Base-by-base conservation (phyloP, 2,329 filamentous ascomycete species). In the Scedosporium apiospermum region DNA sequence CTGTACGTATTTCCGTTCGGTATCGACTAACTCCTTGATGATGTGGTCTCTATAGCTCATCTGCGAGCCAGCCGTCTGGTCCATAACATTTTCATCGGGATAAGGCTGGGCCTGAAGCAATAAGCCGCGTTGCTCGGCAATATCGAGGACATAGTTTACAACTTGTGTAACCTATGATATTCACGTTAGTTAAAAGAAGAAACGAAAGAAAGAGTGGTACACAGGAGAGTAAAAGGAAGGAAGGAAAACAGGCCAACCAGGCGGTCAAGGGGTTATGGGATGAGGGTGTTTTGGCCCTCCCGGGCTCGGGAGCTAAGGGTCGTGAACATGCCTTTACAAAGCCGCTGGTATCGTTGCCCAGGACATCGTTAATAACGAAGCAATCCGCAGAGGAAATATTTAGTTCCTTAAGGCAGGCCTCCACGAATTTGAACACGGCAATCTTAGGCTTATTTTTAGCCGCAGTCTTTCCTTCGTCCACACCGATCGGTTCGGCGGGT, bases 1-100 rank as follows among this genome's bases (percentile, higher is more conserved):
- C 73, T 98, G 93, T 3, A 98, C 95, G 69, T 99, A 99, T 75
- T 97, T 97, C 65, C 95, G 88, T 75, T 99, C 95, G 1, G 93
- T 98, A 69, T 93, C 91, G 63, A 99, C 89, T 57, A 99, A 78
- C 75, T 99, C 95, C 70, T 89, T 87, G 53, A 99, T 85, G 65
- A 98, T 91, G 73, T 97, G 90, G 69, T 97, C 90, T 67, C 92
- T 80, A 67, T 88, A 87, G 66, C 81, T 87, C 80, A 88, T 88
- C 72, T 90, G 84, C 1, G 85, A 86, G 63, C 87, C 84, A 58
- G 88, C 79, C 5, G 63, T 64, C 3, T 68, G 64, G 3, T 76
- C 75, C n/a, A 74, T 72, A 12, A 77, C 73, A 61, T 80, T 80
- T 42, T 83, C 80, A 65, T 85, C 81, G 14, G 81, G 79, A 44